Evolutionary conservation across 768 basidiomycete species (phyloP).

Genomic region (Rhizopogon roseolus): DNA sequence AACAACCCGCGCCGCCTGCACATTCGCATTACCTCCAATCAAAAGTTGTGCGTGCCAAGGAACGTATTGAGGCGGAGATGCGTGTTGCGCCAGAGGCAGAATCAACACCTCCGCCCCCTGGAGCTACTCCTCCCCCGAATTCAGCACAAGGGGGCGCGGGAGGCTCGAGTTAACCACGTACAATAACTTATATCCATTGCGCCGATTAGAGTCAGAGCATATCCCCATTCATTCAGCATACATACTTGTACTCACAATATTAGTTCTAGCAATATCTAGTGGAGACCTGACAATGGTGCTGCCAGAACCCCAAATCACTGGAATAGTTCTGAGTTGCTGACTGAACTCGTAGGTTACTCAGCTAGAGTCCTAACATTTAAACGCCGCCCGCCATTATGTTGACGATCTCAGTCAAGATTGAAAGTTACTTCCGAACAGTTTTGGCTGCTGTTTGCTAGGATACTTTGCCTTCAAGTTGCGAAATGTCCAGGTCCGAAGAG

Average conservation of each 20-base stretch:
- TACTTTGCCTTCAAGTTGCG: too few species aligned
- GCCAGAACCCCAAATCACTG: too few species aligned
- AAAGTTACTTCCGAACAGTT: too few species aligned
- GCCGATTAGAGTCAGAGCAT: constrained; percentile 7
- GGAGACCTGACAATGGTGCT: too few species aligned
- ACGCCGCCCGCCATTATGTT: too few species aligned
- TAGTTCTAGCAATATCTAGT: background rate
- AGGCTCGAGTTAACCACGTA: constrained; percentile 16
- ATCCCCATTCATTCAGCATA: constrained; percentile 25
- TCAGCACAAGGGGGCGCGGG: constrained; percentile 13
- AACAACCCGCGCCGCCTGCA: constrained; percentile 35
- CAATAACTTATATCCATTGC: constrained; percentile 11
- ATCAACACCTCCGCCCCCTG: constrained; percentile 13
- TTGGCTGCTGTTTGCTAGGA: too few species aligned
- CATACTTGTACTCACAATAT: constrained; percentile 7
- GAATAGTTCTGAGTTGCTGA: too few species aligned
- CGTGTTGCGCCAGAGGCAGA: constrained; percentile 21
- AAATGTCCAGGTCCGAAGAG: too few species aligned
- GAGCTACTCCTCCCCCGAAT: constrained; percentile 5
- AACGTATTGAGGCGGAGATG: constrained; percentile 90
- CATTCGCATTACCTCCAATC: constrained; percentile 94
- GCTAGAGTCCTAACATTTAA: too few species aligned
- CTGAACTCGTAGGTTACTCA: too few species aligned
- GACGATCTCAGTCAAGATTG: too few species aligned
- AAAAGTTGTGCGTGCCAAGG: constrained; percentile 92